These are phyloP conservation scores for Pichia nakasei DNA, from an alignment of 805 yeast species.

Conservation along the genomic window DNA sequence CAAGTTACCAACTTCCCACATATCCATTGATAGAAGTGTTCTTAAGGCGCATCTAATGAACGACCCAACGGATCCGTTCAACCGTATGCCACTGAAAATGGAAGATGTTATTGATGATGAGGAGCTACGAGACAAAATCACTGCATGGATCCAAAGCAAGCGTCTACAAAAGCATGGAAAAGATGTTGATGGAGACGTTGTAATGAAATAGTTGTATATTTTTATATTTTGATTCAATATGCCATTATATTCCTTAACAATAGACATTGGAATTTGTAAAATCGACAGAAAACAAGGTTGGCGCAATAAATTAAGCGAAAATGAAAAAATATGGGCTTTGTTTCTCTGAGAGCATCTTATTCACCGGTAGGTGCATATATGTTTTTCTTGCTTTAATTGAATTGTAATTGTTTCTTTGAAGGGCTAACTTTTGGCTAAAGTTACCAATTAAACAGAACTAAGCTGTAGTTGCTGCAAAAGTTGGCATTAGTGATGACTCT, in stretches of 20 bases:
- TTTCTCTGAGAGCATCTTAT: too few relatives aligned
- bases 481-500: too few relatives aligned
- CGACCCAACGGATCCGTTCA: conserved; percentile 96
- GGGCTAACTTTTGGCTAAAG: too few relatives aligned
- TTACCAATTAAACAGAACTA: too few relatives aligned
- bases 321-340: too few relatives aligned
- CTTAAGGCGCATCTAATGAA: conserved; percentile 88
- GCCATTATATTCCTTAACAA: too few relatives aligned
- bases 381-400: too few relatives aligned
- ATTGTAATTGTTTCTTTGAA: too few relatives aligned
- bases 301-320: not conserved
- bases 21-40: conserved; percentile 82
- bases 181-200: conserved; percentile 21
- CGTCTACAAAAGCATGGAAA: conserved; percentile 9
- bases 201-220: conserved; percentile 11
- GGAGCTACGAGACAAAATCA: conserved; percentile 56
- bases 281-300: not conserved
- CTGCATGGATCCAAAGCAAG: conserved; percentile 43
- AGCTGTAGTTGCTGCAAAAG: too few relatives aligned
- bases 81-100: conserved; percentile 79
- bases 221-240: too few relatives aligned
- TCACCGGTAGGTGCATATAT: too few relatives aligned
- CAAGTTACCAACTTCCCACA: conserved; percentile 76
- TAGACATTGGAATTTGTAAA: too few relatives aligned
- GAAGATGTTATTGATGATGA: conserved; percentile 81